These are phyloP conservation scores for Pharnaceum exiguum DNA, from an alignment of 148 eudicot species.

Conservation along the genomic window DNA sequence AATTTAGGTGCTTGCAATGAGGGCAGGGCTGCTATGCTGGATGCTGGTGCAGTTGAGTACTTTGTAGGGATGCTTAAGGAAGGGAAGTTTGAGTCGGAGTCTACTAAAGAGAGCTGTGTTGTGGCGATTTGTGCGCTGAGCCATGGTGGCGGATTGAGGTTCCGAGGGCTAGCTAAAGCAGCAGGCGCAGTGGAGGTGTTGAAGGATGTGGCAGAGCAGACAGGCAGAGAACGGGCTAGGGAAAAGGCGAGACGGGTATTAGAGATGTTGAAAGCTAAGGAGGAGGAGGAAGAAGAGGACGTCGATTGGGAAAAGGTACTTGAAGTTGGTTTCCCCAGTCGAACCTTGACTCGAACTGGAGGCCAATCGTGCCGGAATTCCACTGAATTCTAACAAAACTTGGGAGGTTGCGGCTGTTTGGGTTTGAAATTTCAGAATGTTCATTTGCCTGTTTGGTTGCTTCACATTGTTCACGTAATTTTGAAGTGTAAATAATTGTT, in stretches of 20 bases:
- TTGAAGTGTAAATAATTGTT: conserved; percentile 20
- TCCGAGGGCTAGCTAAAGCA: conserved; percentile 68
- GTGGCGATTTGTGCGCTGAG: conserved; percentile 67
- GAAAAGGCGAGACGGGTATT: conserved; percentile 60
- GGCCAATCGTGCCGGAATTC: conserved; percentile 31
- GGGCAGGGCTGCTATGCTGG: conserved; percentile 79
- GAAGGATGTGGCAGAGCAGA: conserved; percentile 34
- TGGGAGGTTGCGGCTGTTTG: conserved; percentile 2
- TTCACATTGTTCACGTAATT: neutral
- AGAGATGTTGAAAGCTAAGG: conserved; percentile 50
- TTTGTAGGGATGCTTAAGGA: conserved; percentile 47
- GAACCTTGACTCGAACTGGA: conserved; percentile 16
- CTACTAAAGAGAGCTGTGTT: conserved; percentile 70
- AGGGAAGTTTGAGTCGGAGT: conserved; percentile 46
- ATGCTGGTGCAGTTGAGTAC: conserved; percentile 59
- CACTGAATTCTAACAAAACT: conserved; percentile 25
- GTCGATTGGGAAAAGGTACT: conserved; percentile 88
- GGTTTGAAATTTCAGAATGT: conserved; percentile 4
- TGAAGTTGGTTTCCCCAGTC: conserved; percentile 42
- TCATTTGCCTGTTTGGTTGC: conserved; percentile 7
- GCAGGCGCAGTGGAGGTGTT: conserved; percentile 63
- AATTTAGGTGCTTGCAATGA: conserved; percentile 67
- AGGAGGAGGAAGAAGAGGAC: conserved; percentile 74
- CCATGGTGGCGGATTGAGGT: conserved; percentile 76
- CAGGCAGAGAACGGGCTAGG: conserved; percentile 29